These are phyloP conservation scores for Elsinoe arachidis DNA, from an alignment of 2,329 filamentous ascomycete species.

Conservation along the genomic window DNA sequence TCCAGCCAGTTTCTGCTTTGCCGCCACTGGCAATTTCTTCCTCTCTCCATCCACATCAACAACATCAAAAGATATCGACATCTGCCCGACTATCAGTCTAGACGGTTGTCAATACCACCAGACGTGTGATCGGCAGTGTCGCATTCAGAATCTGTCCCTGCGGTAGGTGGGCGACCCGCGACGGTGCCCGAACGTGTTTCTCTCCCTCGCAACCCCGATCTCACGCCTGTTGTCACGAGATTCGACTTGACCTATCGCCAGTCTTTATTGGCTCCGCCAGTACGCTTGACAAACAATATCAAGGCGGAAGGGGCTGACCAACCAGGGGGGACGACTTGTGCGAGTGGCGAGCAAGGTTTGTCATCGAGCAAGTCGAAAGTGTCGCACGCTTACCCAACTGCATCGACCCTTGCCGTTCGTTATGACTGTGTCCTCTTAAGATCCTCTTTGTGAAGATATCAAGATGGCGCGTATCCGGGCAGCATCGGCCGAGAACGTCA, in stretches of 20 bases:
- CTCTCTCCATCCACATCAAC: neutral
- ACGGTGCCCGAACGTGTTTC: slow-evolving; percentile 2
- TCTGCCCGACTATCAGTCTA: neutral
- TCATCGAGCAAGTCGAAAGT: neutral
- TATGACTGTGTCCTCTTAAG: neutral
- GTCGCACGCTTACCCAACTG: neutral
- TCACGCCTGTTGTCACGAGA: neutral
- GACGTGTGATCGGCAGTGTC: neutral
- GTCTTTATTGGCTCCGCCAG: neutral
- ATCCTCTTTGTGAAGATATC: neutral
- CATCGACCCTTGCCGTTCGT: neutral
- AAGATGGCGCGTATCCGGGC: slow-evolving; percentile 1
- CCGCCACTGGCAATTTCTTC: neutral
- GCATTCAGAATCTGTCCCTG: neutral
- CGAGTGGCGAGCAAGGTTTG: neutral
- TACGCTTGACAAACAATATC: no score
- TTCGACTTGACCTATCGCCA: neutral
- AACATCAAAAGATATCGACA: neutral
- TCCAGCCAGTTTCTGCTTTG: neutral
- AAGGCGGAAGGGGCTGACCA: no score
- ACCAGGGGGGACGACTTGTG: neutral
- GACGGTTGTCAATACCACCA: neutral
- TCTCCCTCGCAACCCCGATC: neutral
- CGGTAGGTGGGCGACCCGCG: slow-evolving; percentile 4
- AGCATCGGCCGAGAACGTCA: neutral